Base-by-base conservation (phyloP, 306 rosid genomes). In the Quercus agrifolia region DNA sequence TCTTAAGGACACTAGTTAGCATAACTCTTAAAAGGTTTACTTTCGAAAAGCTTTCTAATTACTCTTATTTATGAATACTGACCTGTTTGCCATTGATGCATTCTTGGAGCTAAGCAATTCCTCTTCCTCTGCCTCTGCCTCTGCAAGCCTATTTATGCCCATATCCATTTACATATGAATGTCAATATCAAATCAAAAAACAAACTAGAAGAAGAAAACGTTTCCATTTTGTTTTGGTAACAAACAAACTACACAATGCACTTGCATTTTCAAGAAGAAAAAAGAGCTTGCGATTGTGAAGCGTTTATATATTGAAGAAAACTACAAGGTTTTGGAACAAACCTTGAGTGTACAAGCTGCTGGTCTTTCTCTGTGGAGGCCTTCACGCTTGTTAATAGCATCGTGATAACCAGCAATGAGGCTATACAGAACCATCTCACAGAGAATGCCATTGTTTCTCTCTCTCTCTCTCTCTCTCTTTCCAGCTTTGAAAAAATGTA, bases 71-170 rank as follows among this genome's bases (percentile, higher is more conserved):
- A 41, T 41, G 46, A 8, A 8, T 62, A 82, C 95, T 71, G n/a
- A 94, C 97, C 92, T 56, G 69, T 88, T 85, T 79, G 93, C 89
- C 93, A 91, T 90, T 75, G 97, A 83, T 2, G 89, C 86, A 83
- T 88, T 86, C 80, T 82, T 86, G 79, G 80, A 88, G 89, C 91
- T 90, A 76, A 55, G 76, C 78, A 71, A 79, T 78, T 83, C 78
- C 82, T 82, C 84, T 78, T 83, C 78, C 82, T 82, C 84, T 38
- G 84, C 78, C 82, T 82, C 84, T 38, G 84, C 64, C 83, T 28
- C 89, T 2, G 68, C 83, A 77, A 74, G 75, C 66, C 97, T 92
- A 86, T 44, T 56, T 2, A 18, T 49, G 54, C 54, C 15, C 15
- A 49, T 49, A 49, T 49, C 15, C 15, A 49, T 49, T 0, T 3